Base-by-base conservation (phyloP, 2,329 filamentous ascomycete species). In the Periconia sp. region DNA sequence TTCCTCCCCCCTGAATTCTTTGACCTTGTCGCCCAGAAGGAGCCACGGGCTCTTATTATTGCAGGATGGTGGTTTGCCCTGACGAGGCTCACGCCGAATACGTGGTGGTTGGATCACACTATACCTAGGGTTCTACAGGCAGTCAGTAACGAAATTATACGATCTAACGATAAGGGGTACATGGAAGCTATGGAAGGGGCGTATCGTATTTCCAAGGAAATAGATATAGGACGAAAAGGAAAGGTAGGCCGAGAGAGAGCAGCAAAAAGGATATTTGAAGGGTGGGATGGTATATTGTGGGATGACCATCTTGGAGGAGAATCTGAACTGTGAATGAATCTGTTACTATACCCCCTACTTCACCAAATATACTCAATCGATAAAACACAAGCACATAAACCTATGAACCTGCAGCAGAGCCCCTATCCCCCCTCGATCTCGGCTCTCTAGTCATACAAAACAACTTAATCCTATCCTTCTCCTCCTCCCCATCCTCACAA, bases 401-500 rank as follows among this genome's bases (percentile, higher is more conserved):
- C 33, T n/a, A 17, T 45, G 33, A 7, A 3, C 7, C 15, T 44
- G 5, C 3, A 18, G 30, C 13, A 9, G 14, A 6, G 10, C 30
- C 14, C 27, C 6, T 17, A 18, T 18, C 44, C n/a, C 11, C 17
- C 8, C 37, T 11, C 14, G 46, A 14, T 33, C 23, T 57, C 41
- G 76, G 76, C 54, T 76, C 69, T 52, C 77, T 69, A 46, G 75
- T 64, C 77, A 79, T 80, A 57, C 77, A 79, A 64, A 73, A 79
- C 48, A 79, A 56, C 63, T 62, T 77, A 41, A 79, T 73, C 19
- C 62, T 73, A 40, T 66, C 65, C 27, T 62, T 61, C n/a, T 73
- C 72, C 17, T 82, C 81, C 2, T 82, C 83, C 2, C 81, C 79
- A 64, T 89, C 87, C 53, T 85, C 81, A 68, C 87, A 90, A 51